phyloP scores from a whole-genome alignment of 2,329 filamentous ascomycete genomes.

The Sclerotinia spermophila region DNA sequence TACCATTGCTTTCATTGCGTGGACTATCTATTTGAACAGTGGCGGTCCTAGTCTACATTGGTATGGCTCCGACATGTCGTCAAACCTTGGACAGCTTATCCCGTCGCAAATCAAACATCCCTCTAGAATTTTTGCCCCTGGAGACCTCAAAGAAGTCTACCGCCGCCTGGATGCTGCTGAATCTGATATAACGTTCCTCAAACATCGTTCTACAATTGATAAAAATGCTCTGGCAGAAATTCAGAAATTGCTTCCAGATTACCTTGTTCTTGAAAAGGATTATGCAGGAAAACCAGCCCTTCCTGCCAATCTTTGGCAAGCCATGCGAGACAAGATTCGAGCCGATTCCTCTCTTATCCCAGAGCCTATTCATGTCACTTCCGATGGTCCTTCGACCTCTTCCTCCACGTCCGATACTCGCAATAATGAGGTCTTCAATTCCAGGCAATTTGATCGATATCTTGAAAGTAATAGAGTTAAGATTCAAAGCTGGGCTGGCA shows the following conservation, averaged over 20 bases:
- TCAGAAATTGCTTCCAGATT: slow-evolving; percentile 50
- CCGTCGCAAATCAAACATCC: slow-evolving; percentile 15
- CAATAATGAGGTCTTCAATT: neutral
- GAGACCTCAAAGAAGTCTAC: slow-evolving; percentile 28
- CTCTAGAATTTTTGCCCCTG: slow-evolving; percentile 3
- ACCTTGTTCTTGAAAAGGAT: slow-evolving; percentile 53
- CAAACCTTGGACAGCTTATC: slow-evolving; percentile 10
- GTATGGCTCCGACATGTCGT: slow-evolving; percentile 12
- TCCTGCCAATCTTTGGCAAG: slow-evolving; percentile 61
- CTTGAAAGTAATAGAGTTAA: slow-evolving; percentile 19
- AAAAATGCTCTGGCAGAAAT: slow-evolving; percentile 41
- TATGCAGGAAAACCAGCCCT: slow-evolving; percentile 52
- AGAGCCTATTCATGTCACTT: neutral
- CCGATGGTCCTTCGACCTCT: neutral
- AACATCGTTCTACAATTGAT: slow-evolving; percentile 24
- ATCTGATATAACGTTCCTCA: slow-evolving; percentile 26
- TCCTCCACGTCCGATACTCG: neutral
- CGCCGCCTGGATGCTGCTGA: slow-evolving; percentile 28
- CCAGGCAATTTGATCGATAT: slow-evolving; percentile 18
- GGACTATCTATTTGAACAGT: neutral
- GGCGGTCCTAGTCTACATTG: neutral
- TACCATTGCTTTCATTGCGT: neutral
- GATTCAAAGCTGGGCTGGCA: slow-evolving; percentile 14
- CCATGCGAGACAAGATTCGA: slow-evolving; percentile 56
- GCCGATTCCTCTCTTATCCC: slow-evolving; percentile 17